A percentile compares a stretch with the other conserved stretches of the same genome.
phyloP scores from a whole-genome alignment of 176 grass and related monocot genomes.

The Oryza punctata region DNA sequence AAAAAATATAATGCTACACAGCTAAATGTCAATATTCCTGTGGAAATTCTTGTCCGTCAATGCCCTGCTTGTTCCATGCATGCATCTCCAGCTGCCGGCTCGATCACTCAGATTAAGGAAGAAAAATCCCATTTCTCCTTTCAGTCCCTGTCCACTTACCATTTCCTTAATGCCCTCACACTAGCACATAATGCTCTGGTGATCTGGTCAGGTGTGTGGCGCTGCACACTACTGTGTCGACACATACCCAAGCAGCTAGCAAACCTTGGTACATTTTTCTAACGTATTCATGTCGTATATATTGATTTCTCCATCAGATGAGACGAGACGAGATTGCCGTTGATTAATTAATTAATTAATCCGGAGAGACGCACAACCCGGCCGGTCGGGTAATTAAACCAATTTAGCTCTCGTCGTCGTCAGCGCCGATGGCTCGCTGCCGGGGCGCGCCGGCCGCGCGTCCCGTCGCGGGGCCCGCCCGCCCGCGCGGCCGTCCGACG shows the following conservation, averaged over 20 bases:
- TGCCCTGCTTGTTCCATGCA: not conserved
- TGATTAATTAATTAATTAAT: no score
- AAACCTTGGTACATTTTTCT: not conserved
- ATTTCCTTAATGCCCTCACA: not conserved
- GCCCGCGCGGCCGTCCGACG: slow-evolving; percentile 42
- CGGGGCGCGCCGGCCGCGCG: not conserved
- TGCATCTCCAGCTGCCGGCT: not conserved
- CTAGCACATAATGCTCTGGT: not conserved
- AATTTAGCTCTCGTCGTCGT: not conserved
- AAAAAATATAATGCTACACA: not conserved
- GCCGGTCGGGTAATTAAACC: not conserved
- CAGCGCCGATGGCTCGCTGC: not conserved
- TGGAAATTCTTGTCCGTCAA: not conserved
- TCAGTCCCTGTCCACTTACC: not conserved
- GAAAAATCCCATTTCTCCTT: not conserved
- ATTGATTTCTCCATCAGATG: not conserved
- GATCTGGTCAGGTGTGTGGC: not conserved
- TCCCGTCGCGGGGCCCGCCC: not conserved
- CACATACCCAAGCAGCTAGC: not conserved
- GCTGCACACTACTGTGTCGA: not conserved
- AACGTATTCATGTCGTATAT: not conserved
- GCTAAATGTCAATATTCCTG: not conserved
- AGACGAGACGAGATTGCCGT: not conserved
- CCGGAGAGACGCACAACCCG: not conserved
- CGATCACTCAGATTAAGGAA: not conserved